Evolutionary conservation across 1,284 basidiomycete genomes (phyloP), one percentile per base, ranked within the genome.

Genomic region (Flammula alnicola): DNA sequence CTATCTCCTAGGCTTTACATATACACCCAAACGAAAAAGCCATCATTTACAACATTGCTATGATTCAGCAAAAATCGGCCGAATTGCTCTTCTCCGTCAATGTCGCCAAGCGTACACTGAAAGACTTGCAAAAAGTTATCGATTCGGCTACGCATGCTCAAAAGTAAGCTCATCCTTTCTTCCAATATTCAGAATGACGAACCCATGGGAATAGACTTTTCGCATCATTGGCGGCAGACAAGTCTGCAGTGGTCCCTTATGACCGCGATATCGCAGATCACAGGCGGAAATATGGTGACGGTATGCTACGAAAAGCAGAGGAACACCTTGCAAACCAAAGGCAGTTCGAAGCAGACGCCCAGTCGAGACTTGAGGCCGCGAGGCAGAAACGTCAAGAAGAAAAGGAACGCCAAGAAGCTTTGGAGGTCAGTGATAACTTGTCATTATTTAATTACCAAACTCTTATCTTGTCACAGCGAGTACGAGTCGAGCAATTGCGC

Each of bases 41-140:
- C 4, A 86, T 90, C 44, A 58, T 91, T 33, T 98, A 95, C 72
- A 98, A 98, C 67, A 91, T 97, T 62, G 95, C 94, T 46, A 94
- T 97, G 88, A 93, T 98, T 29, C 86, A 95, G 68, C 95, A 98
- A 68, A 96, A 96, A 69, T 88, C 91, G 0, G 90, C 92, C 0
- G 93, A 97, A 66, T 80, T 97, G 72, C 72, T 97, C 40, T 84
- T 94, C 54, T 78, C 83, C 1, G 72, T 95, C 16, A 77, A 79
- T 2, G 79, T 87, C 0, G 75, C 83, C 11, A 93, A 92, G 63
- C 84, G 95, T 14, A 84, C 86, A 1, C 74, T 95, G 6, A 82
- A 81, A 48, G 93, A 96, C 57, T 76, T 98, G 35, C 78, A 88
- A 56, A 74, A 75, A 33, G 91, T 88, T 0, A 85, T 95, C 42